Evolutionary conservation across 164 flowering plant species (phyloP).

Genomic region (Tinospora cordifolia): DNA sequence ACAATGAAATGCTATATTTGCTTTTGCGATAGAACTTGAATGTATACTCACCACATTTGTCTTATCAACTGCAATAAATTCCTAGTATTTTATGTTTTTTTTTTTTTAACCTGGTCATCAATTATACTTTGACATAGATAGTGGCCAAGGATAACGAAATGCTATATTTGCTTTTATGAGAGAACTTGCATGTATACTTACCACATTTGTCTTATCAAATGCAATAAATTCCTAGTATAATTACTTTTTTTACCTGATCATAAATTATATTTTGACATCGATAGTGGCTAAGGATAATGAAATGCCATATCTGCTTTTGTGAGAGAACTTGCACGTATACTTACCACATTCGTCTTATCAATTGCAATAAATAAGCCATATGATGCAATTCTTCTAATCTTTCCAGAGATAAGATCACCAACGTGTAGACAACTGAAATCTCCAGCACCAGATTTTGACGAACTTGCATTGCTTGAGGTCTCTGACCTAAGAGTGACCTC

Average conservation of each 20-base stretch:
- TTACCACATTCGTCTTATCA: constrained; percentile 63
- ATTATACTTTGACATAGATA: not conserved
- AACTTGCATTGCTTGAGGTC: constrained; percentile 14
- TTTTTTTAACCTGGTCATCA: too few relatives aligned
- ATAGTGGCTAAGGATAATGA: not conserved
- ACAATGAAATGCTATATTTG: not conserved
- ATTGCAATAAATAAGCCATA: constrained; percentile 79
- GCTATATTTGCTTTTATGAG: not conserved
- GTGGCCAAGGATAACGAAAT: not conserved
- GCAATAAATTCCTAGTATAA: too few relatives aligned
- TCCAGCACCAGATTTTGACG: constrained; percentile 29
- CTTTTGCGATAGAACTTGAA: not conserved
- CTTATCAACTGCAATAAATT: constrained; percentile 61
- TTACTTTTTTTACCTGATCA: too few relatives aligned
- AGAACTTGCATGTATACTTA: constrained; percentile 23
- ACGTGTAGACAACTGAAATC: constrained; percentile 40
- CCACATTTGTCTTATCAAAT: constrained; percentile 63
- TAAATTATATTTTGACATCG: not conserved
- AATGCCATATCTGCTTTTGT: not conserved
- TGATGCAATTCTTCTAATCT: constrained; percentile 59
- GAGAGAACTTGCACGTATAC: constrained; percentile 9
- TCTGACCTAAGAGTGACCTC: constrained; percentile 65
- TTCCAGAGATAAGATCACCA: constrained; percentile 68
- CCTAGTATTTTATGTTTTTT: too few relatives aligned
- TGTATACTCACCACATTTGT: constrained; percentile 51